Percentiles rank a stretch among this genome's conserved stretches.
phyloP scores from a whole-genome alignment of 352 stramenopile species.

The Pythium brachiatum region DNA sequence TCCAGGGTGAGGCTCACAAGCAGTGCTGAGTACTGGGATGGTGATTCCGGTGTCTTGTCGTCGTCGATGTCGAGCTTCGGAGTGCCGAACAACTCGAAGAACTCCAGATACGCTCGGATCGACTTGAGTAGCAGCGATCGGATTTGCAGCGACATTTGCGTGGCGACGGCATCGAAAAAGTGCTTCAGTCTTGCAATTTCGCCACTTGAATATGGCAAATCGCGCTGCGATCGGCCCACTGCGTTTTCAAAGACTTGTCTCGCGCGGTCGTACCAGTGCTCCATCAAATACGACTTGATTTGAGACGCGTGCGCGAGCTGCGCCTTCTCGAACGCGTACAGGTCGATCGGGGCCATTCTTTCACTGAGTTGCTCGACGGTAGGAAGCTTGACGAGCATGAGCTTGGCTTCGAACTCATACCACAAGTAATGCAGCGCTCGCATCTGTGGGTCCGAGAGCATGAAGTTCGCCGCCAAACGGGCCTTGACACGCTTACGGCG shows the following conservation, averaged over 20 bases:
- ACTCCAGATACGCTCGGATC: constrained; percentile 55
- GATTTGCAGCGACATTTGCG: constrained; percentile 76
- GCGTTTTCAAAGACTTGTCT: constrained; percentile 49
- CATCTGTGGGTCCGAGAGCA: constrained; percentile 51
- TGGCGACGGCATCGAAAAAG: constrained; percentile 57
- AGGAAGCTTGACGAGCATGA: constrained; percentile 52
- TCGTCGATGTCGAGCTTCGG: background rate
- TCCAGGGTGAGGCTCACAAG: constrained; percentile 25
- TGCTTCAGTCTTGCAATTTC: constrained; percentile 34
- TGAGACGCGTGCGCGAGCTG: constrained; percentile 49
- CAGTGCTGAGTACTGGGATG: constrained; percentile 14
- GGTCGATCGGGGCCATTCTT: constrained; percentile 31
- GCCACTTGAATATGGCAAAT: constrained; percentile 24
- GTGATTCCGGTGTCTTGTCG: background rate
- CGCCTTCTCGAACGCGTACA: constrained; percentile 49
- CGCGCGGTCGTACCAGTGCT: constrained; percentile 55
- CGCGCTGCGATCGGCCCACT: background rate
- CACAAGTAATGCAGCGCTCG: constrained; percentile 58
- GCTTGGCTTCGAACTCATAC: constrained; percentile 46
- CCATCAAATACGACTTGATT: constrained; percentile 45
- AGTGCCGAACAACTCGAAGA: constrained; percentile 62
- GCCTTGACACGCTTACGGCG: constrained; percentile 39
- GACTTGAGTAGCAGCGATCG: constrained; percentile 64
- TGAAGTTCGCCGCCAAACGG: constrained; percentile 39
- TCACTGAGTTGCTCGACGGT: constrained; percentile 24